A percentile compares a stretch with the other conserved stretches of the same genome.
Evolutionary conservation across 1,284 basidiomycete genomes (phyloP).

Genomic region (Cryptococcus maquisensis): DNA sequence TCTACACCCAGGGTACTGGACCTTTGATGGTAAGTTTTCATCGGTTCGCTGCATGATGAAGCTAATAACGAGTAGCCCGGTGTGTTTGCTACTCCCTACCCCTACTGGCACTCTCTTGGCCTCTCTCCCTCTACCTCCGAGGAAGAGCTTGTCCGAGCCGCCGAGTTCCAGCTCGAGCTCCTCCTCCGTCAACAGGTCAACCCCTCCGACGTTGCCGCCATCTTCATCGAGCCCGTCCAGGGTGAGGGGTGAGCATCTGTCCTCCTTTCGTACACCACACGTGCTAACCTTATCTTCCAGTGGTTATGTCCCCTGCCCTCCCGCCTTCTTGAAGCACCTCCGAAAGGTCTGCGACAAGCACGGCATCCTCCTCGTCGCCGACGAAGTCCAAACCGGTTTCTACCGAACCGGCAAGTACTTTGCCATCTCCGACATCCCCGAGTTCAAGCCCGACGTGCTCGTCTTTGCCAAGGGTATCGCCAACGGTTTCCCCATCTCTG

Average conservation of each 20-base stretch:
- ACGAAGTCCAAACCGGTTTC: slow-evolving; percentile 89
- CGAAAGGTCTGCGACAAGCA: slow-evolving; percentile 81
- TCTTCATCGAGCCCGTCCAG: slow-evolving; percentile 86
- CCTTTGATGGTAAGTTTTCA: slow-evolving; percentile 64
- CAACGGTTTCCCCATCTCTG: slow-evolving; percentile 75
- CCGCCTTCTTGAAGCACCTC: slow-evolving; percentile 72
- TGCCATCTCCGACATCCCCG: slow-evolving; percentile 62
- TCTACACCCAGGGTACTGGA: slow-evolving; percentile 73
- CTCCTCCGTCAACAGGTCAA: slow-evolving; percentile 78
- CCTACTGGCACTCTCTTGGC: slow-evolving; percentile 87
- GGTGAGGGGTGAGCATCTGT: slow-evolving; percentile 61
- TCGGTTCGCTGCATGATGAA: not conserved
- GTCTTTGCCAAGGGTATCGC: slow-evolving; percentile 74
- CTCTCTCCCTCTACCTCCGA: slow-evolving; percentile 60
- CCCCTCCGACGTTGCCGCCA: slow-evolving; percentile 82
- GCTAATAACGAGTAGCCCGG: slow-evolving; percentile 52
- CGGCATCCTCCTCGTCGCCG: slow-evolving; percentile 70
- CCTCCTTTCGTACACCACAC: not conserved
- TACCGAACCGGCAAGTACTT: slow-evolving; percentile 86
- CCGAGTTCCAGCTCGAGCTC: slow-evolving; percentile 77
- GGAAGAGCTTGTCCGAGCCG: slow-evolving; percentile 63
- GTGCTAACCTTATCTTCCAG: slow-evolving; percentile 8
- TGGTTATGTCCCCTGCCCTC: slow-evolving; percentile 86
- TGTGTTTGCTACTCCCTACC: slow-evolving; percentile 76
- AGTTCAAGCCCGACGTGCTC: slow-evolving; percentile 81